A percentile compares a stretch with the other conserved stretches of the same genome.
phyloP scores from a whole-genome alignment of 352 stramenopile species.

The Globisporangium sylvaticum region DNA sequence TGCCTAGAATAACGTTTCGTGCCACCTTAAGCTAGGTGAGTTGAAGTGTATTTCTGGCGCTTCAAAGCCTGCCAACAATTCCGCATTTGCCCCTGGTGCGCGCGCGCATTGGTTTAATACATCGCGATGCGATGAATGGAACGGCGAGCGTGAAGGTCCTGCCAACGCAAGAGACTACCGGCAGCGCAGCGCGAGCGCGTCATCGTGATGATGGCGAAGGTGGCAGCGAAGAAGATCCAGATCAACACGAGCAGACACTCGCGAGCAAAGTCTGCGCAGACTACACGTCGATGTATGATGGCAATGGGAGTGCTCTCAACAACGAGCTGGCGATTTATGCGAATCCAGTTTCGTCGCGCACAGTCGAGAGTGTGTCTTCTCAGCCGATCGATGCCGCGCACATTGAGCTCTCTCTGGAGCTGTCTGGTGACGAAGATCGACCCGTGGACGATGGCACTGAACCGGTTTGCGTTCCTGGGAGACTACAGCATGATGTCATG shows the following conservation, averaged over 20 bases:
- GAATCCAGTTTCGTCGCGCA: not conserved
- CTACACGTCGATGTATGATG: not conserved
- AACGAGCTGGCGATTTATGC: not conserved
- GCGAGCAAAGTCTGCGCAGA: not conserved
- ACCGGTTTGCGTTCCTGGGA: not conserved
- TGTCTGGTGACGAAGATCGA: not conserved
- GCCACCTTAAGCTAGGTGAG: not conserved
- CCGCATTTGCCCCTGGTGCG: not conserved
- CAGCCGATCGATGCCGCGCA: not conserved
- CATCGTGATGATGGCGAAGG: not conserved
- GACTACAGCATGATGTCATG: not conserved
- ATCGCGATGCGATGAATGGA: not conserved
- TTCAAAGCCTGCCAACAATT: not conserved
- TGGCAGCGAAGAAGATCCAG: not conserved
- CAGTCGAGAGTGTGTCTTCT: not conserved
- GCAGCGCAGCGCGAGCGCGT: not conserved
- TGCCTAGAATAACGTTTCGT: not conserved
- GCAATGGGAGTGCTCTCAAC: not conserved
- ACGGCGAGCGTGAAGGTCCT: not conserved
- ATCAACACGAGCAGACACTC: not conserved
- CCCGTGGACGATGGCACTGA: not conserved
- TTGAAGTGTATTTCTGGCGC: slow-evolving; percentile 2
- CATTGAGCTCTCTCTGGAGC: not conserved
- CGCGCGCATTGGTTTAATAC: not conserved
- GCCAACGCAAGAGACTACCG: not conserved